Base-by-base conservation (phyloP, 1,139 yeast genomes). In the Petasospora rhodanensis region DNA sequence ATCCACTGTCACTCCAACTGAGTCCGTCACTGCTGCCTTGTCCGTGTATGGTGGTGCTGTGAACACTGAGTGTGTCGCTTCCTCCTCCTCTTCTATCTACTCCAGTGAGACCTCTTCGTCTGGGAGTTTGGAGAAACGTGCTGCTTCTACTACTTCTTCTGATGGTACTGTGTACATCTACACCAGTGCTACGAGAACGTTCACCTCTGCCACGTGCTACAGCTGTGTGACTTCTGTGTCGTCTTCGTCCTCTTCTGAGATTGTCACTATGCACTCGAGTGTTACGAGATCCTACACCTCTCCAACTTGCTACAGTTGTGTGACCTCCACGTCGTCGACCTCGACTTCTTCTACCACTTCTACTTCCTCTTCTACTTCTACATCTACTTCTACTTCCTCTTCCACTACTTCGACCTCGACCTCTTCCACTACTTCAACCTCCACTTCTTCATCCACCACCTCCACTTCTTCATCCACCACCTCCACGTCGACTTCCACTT, bases 1-100 rank as follows among this genome's bases (percentile, higher is more conserved):
- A 18, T 6, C 33, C 4, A 38, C 43, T 4, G 19, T 30, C n/a
- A 24, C 36, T 6, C 9, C 35, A 15, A 8, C 31, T 12, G 31
- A 31, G 21, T 24, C 28, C 9, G 28, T 28, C 20, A 14, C 27
- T 11, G 18, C 40, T 15, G 31, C 6, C n/a, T n/a, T n/a, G n/a
- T n/a, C n/a, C n/a, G n/a, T n/a, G 2, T 33, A 38, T 18, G 20
- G 30, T 6, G 9, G 17, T 14, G 10, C 27, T 16, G 24, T 21
- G 19, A 16, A 13, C 8, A 18, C 18, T 16, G 22, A 18, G 18
- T 14, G 10, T 13, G 6, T 14, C 14, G 11, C 12, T 14, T 21
- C 30, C 19, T 23, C 17, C 16, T 23, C 25, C 8, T 23, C 25
- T 13, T 23, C n/a, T 23, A 16, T 23, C 25, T n/a, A 14, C 27